Conservation (phyloP, 164 flowering plant genomes). For the Cinnamomum micranthum region DNA sequence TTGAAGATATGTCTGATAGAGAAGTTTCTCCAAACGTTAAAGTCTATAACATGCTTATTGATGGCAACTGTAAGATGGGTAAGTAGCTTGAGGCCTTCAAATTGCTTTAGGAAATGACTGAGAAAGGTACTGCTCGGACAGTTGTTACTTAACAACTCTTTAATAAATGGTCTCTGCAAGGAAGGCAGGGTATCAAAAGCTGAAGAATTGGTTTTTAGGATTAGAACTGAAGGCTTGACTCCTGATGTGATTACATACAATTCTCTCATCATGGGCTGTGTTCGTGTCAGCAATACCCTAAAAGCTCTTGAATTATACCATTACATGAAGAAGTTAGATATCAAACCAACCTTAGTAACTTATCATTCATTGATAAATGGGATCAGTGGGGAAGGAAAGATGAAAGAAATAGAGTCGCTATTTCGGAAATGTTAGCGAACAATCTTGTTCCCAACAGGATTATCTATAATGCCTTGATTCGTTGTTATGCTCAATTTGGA, state of each 20-base stretch:
- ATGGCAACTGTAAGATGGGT: constrained; percentile 48
- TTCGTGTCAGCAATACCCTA: constrained; percentile 27
- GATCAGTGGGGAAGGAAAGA: constrained; percentile 31
- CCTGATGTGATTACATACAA: constrained; percentile 80
- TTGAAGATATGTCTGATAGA: constrained; percentile 43
- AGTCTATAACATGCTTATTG: constrained; percentile 64
- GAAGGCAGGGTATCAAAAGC: constrained; percentile 48
- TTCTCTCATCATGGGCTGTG: constrained; percentile 58
- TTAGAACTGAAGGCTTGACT: constrained; percentile 34
- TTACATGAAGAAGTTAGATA: constrained; percentile 39
- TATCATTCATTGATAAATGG: constrained; percentile 47
- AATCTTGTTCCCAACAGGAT: constrained; percentile 43
- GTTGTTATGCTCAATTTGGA: constrained; percentile 41
- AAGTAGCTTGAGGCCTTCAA: constrained; percentile 42
- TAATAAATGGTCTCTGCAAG: constrained; percentile 58
- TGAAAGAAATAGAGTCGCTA: constrained; percentile 34
- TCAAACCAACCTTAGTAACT: constrained; percentile 52
- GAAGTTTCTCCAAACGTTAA: constrained; percentile 46
- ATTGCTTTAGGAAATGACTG: constrained; percentile 43
- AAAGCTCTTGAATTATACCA: constrained; percentile 51
- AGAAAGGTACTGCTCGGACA: constrained; percentile 35
- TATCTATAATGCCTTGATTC: constrained; percentile 56
- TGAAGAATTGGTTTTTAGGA: constrained; percentile 39
- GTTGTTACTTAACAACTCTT: constrained; percentile 65
- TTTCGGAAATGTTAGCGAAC: constrained; percentile 44